Base-by-base conservation (phyloP, 495 filamentous ascomycete genomes). In the Aspergillus nanangensis region DNA sequence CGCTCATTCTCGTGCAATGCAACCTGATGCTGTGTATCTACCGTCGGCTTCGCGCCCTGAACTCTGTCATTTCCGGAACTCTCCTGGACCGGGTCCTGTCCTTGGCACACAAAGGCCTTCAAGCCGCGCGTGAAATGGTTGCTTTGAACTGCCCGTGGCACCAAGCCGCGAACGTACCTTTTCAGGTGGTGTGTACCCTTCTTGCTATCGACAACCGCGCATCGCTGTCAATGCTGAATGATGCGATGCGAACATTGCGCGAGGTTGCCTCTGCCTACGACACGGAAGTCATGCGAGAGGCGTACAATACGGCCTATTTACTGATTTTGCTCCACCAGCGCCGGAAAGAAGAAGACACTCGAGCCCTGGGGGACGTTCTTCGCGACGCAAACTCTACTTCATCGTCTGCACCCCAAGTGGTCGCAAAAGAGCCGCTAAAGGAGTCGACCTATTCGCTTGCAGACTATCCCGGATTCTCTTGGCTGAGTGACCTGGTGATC, bases 1-100 rank as follows among this genome's bases (percentile, higher is more conserved):
- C 67, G 22, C 50, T 72, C 14, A 63, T 67, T 41, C 58, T 76
- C 9, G 61, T 73, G 13, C 75, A 75, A 55, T 70, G 70, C 44
- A 79, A 81, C 44, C 62, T 77, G 5, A 70, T 66, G 49, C 68
- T 80, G 13, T 77, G 73, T 53, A 70, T 75, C 34, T 77, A 68
- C 56, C 71, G 77, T 0, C 74, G 75, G 8, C 56, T 76, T 2
- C 70, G 74, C 9, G 66, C 70, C 4, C 60, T 70, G 7, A 70
- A 74, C 51, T 61, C 61, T 32, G 55, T 60, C 32, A 55, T 68
- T 17, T 61, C 71, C 10, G 42, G 41, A 2, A 47, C 58, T 5
- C 55, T 69, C 1, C 57, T 66, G 2, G 63, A 73, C 32, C 63
- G 62, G 2, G 52, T 73, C 22, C 58, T 75, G 14, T 51, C 51